Conservation (phyloP, 2,329 filamentous ascomycete genomes). For the Geosmithia putterillii region DNA sequence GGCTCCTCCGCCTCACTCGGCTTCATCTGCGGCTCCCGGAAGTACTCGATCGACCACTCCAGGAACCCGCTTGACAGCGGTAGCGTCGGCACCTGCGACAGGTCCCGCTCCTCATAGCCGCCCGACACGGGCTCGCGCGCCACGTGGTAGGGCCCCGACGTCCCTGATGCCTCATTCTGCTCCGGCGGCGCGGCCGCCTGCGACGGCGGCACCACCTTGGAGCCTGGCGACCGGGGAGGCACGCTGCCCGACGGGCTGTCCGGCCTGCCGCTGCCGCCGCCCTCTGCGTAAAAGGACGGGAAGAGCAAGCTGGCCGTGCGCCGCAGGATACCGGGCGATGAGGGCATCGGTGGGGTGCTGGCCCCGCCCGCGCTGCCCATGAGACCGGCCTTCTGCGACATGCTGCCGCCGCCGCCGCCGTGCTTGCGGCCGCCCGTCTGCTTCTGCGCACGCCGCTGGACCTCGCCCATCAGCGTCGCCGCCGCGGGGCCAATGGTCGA, state of each 20-base stretch:
- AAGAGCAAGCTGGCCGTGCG: slow-evolving; percentile 53
- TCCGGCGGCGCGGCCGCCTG: slow-evolving; percentile 49
- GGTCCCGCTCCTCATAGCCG: slow-evolving; percentile 52
- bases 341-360: slow-evolving; percentile 28
- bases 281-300: slow-evolving; percentile 37
- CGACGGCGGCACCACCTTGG: slow-evolving; percentile 24
- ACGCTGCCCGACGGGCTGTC: slow-evolving; percentile 13
- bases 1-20: slow-evolving; percentile 91
- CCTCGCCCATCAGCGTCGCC: slow-evolving; percentile 62
- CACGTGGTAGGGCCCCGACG: slow-evolving; percentile 60
- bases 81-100: slow-evolving; percentile 47
- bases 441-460: slow-evolving; percentile 39
- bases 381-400: slow-evolving; percentile 29
- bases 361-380: slow-evolving; percentile 23
- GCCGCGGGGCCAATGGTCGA: slow-evolving; percentile 64
- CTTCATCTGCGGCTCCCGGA: slow-evolving; percentile 97
- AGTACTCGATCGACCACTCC: slow-evolving; percentile 96
- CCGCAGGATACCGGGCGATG: slow-evolving; percentile 45
- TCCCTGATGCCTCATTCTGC: slow-evolving; percentile 56
- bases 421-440: slow-evolving; percentile 23
- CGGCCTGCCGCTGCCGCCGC: slow-evolving; percentile 16
- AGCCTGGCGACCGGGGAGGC: slow-evolving; percentile 16
- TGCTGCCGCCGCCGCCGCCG: slow-evolving; percentile 18
- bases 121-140: slow-evolving; percentile 72
- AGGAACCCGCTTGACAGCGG: slow-evolving; percentile 77